Base-by-base conservation (phyloP, 2,329 filamentous ascomycete genomes). In the Pseudonectria foliicola region DNA sequence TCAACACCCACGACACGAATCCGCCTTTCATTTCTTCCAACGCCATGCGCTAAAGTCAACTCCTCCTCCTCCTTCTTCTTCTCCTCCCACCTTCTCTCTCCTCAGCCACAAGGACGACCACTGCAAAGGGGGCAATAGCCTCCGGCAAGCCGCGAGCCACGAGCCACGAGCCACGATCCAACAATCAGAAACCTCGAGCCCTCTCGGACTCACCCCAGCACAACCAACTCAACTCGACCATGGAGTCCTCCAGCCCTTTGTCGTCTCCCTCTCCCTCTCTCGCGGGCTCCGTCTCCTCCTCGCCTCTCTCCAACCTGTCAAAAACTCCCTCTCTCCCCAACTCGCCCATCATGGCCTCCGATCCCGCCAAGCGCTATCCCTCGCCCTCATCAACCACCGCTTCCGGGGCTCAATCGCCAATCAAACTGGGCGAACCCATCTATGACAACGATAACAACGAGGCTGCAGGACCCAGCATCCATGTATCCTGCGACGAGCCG, bases 281-380 rank as follows among this genome's bases (percentile, higher is more conserved):
- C 25, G 53, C 58, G 27, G 29, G 41, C 34, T 59, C 67, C 27
- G 55, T 63, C 10, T 65, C 64, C 16, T 75, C 70, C 3, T 77
- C 73, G 24, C 72, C 73, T 24, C 64, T 77, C 27, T 76, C 73
- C 3, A 55, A 66, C 21, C 62, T 77, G 31, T 71, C 70, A 14
- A 63, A 66, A 31, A 73, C 74, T 14, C 73, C 73, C 2, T 72
- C 70, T 10, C 51, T 67, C 25, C 70, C 70, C 13, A 60, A 64
- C 18, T 66, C 68, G n/a, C 64, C 68, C 28, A 54, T 60, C 26
- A 45, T 57, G 13, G 47, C 57, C 34, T 34, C 45, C 26, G 66
- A 68, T 38, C 53, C 59, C 7, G 56, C 62, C 10, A 59, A 57
- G 30, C 66, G 71, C 26, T 73, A 76, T 49, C 73, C 71, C 1